These are phyloP conservation scores for Penicillium subrubescens DNA, from an alignment of 495 filamentous ascomycete genomes.

Conservation along the genomic window DNA sequence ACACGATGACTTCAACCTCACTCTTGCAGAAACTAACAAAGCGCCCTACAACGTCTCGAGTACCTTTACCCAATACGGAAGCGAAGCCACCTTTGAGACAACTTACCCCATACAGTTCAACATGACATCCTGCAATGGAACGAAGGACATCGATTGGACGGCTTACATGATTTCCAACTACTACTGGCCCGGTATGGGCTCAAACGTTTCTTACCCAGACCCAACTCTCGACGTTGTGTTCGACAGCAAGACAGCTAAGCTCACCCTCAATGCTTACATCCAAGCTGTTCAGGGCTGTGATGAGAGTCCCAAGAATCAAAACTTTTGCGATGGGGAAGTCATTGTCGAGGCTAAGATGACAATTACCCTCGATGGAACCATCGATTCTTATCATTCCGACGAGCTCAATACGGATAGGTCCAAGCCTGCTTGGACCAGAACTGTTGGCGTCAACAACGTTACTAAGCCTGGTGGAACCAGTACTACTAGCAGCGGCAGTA, in stretches of 20 bases:
- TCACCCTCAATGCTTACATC: constrained; percentile 1
- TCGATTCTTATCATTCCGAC: constrained; percentile 21
- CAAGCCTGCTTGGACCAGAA: constrained; percentile 16
- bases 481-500: neutral
- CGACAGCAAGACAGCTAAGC: constrained; percentile 1
- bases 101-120: neutral
- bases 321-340: neutral
- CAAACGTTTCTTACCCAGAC: neutral
- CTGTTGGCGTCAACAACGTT: constrained; percentile 18
- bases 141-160: neutral
- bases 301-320: neutral
- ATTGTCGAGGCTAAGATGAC: neutral
- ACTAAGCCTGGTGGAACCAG: neutral
- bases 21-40: neutral
- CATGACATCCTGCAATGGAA: constrained; percentile 5
- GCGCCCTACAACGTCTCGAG: constrained; percentile 4
- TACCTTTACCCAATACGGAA: neutral
- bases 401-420: constrained; percentile 9
- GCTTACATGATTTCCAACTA: neutral
- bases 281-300: neutral
- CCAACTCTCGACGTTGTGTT: constrained; percentile 3
- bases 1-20: constrained; percentile 3
- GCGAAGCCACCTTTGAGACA: neutral
- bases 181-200: neutral
- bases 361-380: neutral